Evolutionary conservation across 306 rosid species (phyloP), one percentile per base, ranked within the genome.

Genomic region (Cicer yamashitae): DNA sequence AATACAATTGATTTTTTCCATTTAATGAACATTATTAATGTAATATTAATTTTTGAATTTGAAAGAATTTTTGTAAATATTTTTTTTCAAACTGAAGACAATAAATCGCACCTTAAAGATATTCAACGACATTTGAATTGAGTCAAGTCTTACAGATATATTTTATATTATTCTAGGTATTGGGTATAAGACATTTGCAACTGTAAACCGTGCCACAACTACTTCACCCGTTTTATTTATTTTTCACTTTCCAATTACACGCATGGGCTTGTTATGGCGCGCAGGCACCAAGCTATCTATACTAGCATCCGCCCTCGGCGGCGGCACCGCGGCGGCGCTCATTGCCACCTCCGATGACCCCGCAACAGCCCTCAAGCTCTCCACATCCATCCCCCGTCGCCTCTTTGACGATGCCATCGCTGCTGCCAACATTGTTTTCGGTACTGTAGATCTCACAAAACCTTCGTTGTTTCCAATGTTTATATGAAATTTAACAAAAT

Each of bases 341-440:
- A 76, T 87, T 22, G 96, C 96, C 68, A 66, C 90, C 72, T 92
- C 99, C 71, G 92, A 94, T 47, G 92, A 94, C 80, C 93, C 99
- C 10, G 59, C 81, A 17, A 89, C 80, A 60, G 78, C 93, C 25
- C 70, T 92, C 63, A 94, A 85, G 88, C 93, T 94, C 75, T 90
- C 75, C 89, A 59, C 90, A 56, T 72, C 91, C 46, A 85, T 91
- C 44, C 97, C 99, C 43, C 63, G 81, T 61, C 99, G 99, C 56
- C 96, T 94, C 73, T 10, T 86, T 51, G 92, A 93, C 37, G 93
- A 86, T 73, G 83, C 93, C 71, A 40, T 80, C 75, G 77, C 99
- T 0, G 99, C 92, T 7, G 91, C 90, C 79, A 84, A 79, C 81
- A 85, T 94, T 82, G 96, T 87, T 74, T 85, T 86, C 70, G 99